Percentiles rank a stretch among this genome's conserved stretches.
These are phyloP conservation scores for Aspergillus felis DNA, from an alignment of 2,329 filamentous ascomycete species.

Conservation along the genomic window DNA sequence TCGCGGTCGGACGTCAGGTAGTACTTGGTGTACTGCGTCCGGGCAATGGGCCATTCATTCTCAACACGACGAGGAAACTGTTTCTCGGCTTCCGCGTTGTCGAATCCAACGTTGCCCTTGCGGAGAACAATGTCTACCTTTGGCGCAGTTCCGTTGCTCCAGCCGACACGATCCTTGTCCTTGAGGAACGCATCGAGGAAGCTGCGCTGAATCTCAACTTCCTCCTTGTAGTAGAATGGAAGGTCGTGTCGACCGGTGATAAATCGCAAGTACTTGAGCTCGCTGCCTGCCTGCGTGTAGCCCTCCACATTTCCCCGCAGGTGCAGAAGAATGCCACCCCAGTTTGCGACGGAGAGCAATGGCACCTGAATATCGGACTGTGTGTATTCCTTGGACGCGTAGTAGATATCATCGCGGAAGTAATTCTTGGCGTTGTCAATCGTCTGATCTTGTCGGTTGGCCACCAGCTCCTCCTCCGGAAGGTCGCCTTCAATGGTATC, in stretches of 20 bases:
- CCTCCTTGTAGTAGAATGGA: conserved; percentile 67
- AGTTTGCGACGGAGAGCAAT: conserved; percentile 64
- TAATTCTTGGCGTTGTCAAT: conserved; percentile 47
- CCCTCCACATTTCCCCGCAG: conserved; percentile 66
- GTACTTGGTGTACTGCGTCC: too few relatives aligned
- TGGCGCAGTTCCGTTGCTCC: conserved; percentile 51
- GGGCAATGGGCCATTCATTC: too few relatives aligned
- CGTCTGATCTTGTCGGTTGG: conserved; percentile 41
- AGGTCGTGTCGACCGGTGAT: conserved; percentile 68
- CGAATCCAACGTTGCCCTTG: conserved; percentile 64
- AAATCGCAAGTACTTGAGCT: conserved; percentile 65
- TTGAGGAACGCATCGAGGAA: conserved; percentile 72
- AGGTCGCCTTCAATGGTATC: conserved; percentile 42
- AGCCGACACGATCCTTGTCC: conserved; percentile 53
- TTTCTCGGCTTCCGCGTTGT: conserved; percentile 30
- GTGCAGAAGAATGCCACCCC: conserved; percentile 67
- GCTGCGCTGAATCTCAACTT: conserved; percentile 63
- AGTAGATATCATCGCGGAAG: conserved; percentile 62
- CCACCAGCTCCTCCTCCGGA: conserved; percentile 29
- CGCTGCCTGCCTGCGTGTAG: conserved; percentile 59
- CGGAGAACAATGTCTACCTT: conserved; percentile 60
- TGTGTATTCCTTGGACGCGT: conserved; percentile 62
- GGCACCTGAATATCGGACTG: conserved; percentile 65
- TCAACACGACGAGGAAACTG: too few relatives aligned
- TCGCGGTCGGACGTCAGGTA: too few relatives aligned